Base-by-base conservation (phyloP, 1,284 basidiomycete species). In the Afroboletus lepidellus region DNA sequence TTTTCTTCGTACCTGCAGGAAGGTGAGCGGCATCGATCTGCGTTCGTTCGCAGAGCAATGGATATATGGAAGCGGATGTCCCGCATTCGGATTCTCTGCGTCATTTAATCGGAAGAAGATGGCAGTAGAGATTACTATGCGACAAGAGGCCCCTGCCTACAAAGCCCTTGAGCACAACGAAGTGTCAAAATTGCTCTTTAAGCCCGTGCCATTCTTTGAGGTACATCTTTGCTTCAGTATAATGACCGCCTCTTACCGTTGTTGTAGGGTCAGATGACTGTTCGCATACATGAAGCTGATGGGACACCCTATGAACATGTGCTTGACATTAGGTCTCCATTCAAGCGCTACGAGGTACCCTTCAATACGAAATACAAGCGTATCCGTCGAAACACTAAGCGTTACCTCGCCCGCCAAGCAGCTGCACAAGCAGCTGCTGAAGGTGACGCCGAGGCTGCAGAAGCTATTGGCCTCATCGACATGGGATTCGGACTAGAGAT, bases 341-440 rank as follows among this genome's bases (percentile, higher is more conserved):
- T 90, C 72, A 98, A 97, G 69, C 86, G 90, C 13, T 98, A 93
- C 67, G 94, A 97, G 64, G 94, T 99, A 0, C 95, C 97, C 1
- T 99, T 98, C 79, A 99, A 99, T 70, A 98, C 96, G n/a, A 99
- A 98, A 72, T 98, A 98, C 74, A 99, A 98, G 72, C 92, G 97
- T 57, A 92, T 98, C 16, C 81, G 95, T 46, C 80, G 96, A 32
- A 94, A 95, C 62, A 97, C 93, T 20, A 96, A 96, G 69, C 89
- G 94, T 18, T 97, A 97, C 62, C 82, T 97, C 43, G 94, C 95
- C 8, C 83, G 95, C 30, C 94, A 97, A 70, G 90, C 92, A 1
- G 93, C 93, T 3, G 94, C 94, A 6, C 92, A 93, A 56, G 90
- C 93, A 0, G 94, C 93, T 4, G 94, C 93, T 0, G 92, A 93